Conservation (phyloP, 257 asterid species). For the Prunella vulgaris region DNA sequence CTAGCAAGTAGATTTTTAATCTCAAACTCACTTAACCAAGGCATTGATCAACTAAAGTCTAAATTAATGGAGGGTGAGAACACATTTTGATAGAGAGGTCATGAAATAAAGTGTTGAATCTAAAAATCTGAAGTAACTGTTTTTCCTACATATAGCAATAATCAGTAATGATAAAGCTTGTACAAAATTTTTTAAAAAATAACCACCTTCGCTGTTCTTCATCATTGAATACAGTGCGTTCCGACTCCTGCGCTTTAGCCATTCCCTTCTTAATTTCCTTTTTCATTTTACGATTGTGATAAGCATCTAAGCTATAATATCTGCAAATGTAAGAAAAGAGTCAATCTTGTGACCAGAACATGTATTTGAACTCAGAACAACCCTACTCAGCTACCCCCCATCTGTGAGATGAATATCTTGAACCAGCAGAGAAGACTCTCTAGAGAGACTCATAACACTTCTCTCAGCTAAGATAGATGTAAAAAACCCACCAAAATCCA, state of each 20-base stretch:
- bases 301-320: slow-evolving; percentile 79
- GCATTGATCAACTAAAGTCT: neutral
- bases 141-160: neutral
- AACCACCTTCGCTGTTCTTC: slow-evolving; percentile 87
- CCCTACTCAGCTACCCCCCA: neutral
- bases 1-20: neutral
- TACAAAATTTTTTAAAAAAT: neutral
- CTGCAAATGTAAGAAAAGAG: slow-evolving; percentile 38
- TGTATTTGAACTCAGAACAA: neutral
- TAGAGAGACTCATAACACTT: neutral
- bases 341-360: slow-evolving; percentile 2
- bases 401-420: neutral
- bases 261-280: slow-evolving; percentile 67
- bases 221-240: slow-evolving; percentile 80
- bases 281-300: slow-evolving; percentile 55
- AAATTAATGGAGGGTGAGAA: neutral
- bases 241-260: slow-evolving; percentile 47
- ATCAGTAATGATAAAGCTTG: slow-evolving; percentile 4
- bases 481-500: neutral
- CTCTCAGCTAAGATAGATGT: neutral
- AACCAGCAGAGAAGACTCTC: slow-evolving; percentile 1
- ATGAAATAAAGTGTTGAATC: neutral
- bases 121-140: neutral
- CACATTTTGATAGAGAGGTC: neutral
- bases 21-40: neutral